Percentiles rank a stretch among this genome's conserved stretches.
phyloP scores from a whole-genome alignment of 202 grass and related monocot species.

The Musa balbisiana region DNA sequence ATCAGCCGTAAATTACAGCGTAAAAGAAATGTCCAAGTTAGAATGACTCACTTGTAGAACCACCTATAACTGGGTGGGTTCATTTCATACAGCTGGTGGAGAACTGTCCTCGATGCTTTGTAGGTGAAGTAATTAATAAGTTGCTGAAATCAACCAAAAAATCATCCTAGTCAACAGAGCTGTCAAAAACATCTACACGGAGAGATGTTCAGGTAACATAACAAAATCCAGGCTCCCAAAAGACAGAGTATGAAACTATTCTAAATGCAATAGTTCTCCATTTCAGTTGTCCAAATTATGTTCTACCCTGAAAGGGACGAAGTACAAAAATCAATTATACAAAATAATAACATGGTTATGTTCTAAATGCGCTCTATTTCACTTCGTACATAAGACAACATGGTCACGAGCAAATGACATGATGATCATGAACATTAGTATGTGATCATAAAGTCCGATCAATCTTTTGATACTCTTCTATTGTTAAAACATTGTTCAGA shows the following conservation, averaged over 20 bases:
- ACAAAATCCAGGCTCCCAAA: neutral
- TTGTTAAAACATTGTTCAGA: no score
- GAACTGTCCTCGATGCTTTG: constrained; percentile 82
- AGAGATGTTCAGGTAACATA: neutral
- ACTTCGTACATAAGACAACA: no score
- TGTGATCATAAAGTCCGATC: no score
- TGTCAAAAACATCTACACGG: neutral
- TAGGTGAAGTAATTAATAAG: constrained; percentile 89
- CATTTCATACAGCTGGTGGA: constrained; percentile 96
- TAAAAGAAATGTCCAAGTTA: neutral
- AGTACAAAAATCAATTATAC: no score
- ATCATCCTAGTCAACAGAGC: neutral
- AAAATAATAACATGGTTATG: no score
- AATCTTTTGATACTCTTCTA: no score
- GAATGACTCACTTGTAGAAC: constrained; percentile 60
- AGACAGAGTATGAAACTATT: neutral
- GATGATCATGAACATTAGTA: no score
- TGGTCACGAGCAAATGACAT: no score
- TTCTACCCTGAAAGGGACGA: no score
- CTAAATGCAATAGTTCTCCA: neutral
- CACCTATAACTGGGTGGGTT: constrained; percentile 89
- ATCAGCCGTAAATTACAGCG: neutral
- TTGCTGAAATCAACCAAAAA: constrained; percentile 43
- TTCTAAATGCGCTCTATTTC: no score
- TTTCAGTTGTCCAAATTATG: no score